These are phyloP conservation scores for Stagonosporopsis vannaccii DNA, from an alignment of 2,329 filamentous ascomycete species.

Conservation along the genomic window DNA sequence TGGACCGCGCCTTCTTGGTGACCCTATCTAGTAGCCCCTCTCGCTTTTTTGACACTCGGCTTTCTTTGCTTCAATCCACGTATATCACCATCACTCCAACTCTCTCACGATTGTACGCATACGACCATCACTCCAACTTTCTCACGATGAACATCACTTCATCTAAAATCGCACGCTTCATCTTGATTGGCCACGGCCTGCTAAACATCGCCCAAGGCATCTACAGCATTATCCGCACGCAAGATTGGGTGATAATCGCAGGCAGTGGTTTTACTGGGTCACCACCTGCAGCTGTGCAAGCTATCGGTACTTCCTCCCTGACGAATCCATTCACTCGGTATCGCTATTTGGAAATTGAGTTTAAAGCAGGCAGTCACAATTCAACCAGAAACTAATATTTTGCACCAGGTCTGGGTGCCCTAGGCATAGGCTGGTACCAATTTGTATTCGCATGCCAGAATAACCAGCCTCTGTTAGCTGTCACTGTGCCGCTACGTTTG, in stretches of 20 bases:
- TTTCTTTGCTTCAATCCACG: not conserved
- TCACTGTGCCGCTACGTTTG: constrained; percentile 11
- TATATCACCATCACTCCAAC: not conserved
- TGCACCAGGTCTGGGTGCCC: constrained; percentile 14
- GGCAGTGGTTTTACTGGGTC: not conserved
- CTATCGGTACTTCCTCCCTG: not conserved
- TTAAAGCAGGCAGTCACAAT: too few species aligned
- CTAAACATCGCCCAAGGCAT: constrained; percentile 22
- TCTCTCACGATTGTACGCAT: not conserved
- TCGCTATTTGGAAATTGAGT: too few species aligned
- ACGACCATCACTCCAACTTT: not conserved
- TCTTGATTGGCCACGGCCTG: constrained; percentile 20
- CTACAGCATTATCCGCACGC: constrained; percentile 10
- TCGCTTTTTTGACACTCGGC: not conserved
- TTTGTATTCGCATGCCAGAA: constrained; percentile 20
- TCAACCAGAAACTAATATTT: not conserved
- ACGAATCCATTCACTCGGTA: not conserved
- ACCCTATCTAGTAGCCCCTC: not conserved
- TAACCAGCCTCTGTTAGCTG: constrained; percentile 14
- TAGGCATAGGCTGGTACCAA: constrained; percentile 26
- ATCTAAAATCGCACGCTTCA: constrained; percentile 14
- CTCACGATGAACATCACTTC: not conserved
- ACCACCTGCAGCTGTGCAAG: not conserved
- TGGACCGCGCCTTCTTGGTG: not conserved
- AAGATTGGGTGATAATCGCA: not conserved